Evolutionary conservation across 331 rosid genomes (phyloP), one percentile per base, ranked within the genome.

Genomic region (Phaseolus coccineus): DNA sequence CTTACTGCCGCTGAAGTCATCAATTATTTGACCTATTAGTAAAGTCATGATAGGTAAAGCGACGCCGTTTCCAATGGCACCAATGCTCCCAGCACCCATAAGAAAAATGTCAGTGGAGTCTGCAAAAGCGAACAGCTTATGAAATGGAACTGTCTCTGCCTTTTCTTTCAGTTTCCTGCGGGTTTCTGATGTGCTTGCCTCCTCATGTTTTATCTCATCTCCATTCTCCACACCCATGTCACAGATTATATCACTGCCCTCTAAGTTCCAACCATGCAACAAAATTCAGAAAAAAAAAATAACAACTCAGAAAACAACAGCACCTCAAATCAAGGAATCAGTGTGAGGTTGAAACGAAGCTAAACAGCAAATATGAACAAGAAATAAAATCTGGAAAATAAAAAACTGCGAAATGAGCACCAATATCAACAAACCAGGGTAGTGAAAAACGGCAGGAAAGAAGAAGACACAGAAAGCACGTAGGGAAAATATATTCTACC

Each of bases 101-200:
- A 93, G 61, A 1, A 84, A 12, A 47, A 79, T 37, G 80, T 93
- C 97, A 61, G 84, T 71, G 22, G 88, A 81, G 79, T 93, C 96
- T 8, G 97, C 94, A 80, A 89, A 93, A 3, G 91, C 40, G 87
- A 93, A 91, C 61, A 93, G 82, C 84, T 68, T 93, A 69, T 80
- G 69, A 84, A 89, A 87, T 1, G 97, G 87, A 69, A 93, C 88
- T 8, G 89, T 81, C 15, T 87, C 85, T 0, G 48, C 11, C 30
- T 88, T 87, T 73, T 80, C 85, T 4, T 81, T 76, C 8, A 44
- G 42, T 52, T 79, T 73, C 84, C 3, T 63, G 33, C 81, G 71
- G 51, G 40, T 51, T 33, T 59, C 75, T 56, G 96, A 88, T 8
- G 89, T 25, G 68, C 51, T 79, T 75, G 80, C 86, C 42, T 82